phyloP scores from a whole-genome alignment of 176 grass and related monocot genomes.

The Avena eriantha region DNA sequence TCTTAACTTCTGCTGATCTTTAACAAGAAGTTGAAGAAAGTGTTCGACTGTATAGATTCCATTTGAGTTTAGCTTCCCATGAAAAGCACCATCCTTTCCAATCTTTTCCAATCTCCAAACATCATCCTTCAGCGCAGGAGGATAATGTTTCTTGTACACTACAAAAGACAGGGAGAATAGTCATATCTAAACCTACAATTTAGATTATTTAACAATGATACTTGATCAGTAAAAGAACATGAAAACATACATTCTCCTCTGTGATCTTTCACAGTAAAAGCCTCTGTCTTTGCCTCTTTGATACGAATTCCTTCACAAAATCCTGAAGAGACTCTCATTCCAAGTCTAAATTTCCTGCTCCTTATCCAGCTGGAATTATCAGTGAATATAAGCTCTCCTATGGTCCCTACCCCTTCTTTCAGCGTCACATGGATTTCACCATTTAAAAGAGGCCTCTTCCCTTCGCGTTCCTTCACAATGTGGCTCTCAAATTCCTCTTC shows the following conservation, averaged over 20 bases:
- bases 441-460: conserved; percentile 87
- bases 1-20: conserved; percentile 74
- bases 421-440: conserved; percentile 75
- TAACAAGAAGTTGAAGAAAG: conserved; percentile 84
- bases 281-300: conserved; percentile 88
- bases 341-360: conserved; percentile 88
- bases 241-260: conserved; percentile 84
- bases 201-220: conserved; percentile 35
- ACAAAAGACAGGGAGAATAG: conserved; percentile 22
- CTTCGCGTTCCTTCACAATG: conserved; percentile 84
- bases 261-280: conserved; percentile 92
- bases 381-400: conserved; percentile 87
- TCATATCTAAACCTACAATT: conserved; percentile 36
- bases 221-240: not conserved
- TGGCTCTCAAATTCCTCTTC: conserved; percentile 81
- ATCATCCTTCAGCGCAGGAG: conserved; percentile 80
- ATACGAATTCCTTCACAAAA: conserved; percentile 74
- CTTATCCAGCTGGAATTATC: conserved; percentile 96
- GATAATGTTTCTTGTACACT: conserved; percentile 98
- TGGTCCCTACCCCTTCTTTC: conserved; percentile 92
- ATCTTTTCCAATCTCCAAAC: conserved; percentile 96
- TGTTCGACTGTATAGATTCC: conserved; percentile 78
- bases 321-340: conserved; percentile 66
- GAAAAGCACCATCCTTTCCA: conserved; percentile 87
- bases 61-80: conserved; percentile 68